phyloP scores from a whole-genome alignment of 2,329 filamentous ascomycete genomes.

The Magnaporthiopsis rhizophila region DNA sequence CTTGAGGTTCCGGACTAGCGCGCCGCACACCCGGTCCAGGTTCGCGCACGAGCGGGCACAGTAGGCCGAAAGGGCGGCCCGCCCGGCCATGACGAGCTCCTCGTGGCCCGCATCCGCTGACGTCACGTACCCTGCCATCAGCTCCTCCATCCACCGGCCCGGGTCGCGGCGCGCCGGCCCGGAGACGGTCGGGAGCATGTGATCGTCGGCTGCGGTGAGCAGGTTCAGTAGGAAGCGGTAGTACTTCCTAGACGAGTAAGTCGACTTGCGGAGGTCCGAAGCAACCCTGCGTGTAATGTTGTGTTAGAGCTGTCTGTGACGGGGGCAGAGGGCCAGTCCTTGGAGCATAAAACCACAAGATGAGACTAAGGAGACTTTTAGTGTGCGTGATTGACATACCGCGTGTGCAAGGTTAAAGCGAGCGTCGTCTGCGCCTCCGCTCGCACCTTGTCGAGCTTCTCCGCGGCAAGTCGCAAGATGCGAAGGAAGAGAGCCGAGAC shows the following conservation, averaged over 20 bases:
- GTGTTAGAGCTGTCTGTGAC: background rate
- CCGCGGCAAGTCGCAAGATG: constrained; percentile 63
- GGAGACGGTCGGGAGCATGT: constrained; percentile 29
- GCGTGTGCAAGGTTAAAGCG: constrained; percentile 32
- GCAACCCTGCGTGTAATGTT: background rate
- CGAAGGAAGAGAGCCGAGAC: constrained; percentile 36
- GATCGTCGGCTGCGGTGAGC: constrained; percentile 20
- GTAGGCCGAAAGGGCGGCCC: constrained; percentile 53
- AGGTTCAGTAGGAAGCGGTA: constrained; percentile 47
- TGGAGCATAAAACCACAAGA: background rate
- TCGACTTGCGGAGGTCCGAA: constrained; percentile 27
- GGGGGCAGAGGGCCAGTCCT: background rate
- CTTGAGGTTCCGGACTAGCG: constrained; percentile 47
- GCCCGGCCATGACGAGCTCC: constrained; percentile 61
- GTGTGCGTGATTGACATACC: constrained; percentile 28
- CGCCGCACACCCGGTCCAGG: constrained; percentile 36
- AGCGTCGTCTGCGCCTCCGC: constrained; percentile 53
- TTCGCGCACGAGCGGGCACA: constrained; percentile 33
- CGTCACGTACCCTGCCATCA: constrained; percentile 61
- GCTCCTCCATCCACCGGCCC: constrained; percentile 36
- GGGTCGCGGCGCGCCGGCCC: constrained; percentile 21
- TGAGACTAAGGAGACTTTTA: no score
- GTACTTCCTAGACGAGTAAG: constrained; percentile 52
- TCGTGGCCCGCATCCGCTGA: constrained; percentile 75
- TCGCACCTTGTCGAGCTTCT: constrained; percentile 86